phyloP scores from a whole-genome alignment of 495 filamentous ascomycete species.

The Trichoderma virens region DNA sequence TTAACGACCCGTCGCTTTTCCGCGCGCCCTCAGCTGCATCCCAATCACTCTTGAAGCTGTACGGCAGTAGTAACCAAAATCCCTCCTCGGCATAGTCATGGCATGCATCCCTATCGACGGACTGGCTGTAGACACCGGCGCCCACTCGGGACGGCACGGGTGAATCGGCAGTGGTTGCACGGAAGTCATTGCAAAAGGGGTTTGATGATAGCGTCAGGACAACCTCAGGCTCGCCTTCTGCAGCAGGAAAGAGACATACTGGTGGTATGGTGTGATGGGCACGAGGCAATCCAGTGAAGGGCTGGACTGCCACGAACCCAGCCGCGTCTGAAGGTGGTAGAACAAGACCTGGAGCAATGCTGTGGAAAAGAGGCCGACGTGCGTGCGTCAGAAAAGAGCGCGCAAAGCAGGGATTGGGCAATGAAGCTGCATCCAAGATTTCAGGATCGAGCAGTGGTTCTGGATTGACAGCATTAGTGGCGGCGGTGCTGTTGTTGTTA shows the following conservation, averaged over 20 bases:
- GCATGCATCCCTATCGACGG: conserved; percentile 8
- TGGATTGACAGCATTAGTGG: not conserved
- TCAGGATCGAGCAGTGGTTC: conserved; percentile 18
- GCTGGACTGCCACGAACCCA: conserved; percentile 20
- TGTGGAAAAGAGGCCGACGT: conserved; percentile 26
- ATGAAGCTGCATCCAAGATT: conserved; percentile 24
- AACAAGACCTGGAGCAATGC: conserved; percentile 29
- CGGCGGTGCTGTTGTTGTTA: too few species aligned
- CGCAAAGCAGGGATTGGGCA: conserved; percentile 26
- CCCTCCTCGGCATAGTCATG: conserved; percentile 20
- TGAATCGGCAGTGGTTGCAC: not conserved
- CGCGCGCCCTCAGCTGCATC: conserved; percentile 14
- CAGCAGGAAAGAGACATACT: conserved; percentile 21
- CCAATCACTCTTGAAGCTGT: conserved; percentile 9
- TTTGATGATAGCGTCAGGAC: conserved; percentile 18
- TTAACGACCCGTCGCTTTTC: conserved; percentile 27
- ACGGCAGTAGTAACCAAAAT: conserved; percentile 21
- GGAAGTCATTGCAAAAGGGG: conserved; percentile 12
- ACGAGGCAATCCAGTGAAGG: conserved; percentile 18
- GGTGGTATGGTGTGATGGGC: conserved; percentile 16
- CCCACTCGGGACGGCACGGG: not conserved
- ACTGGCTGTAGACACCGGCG: conserved; percentile 19
- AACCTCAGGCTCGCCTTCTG: conserved; percentile 14
- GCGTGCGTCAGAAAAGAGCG: conserved; percentile 23
- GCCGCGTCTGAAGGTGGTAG: conserved; percentile 22